Evolutionary conservation across 1,139 yeast genomes (phyloP).

Genomic region (Blastobotrys petasosporus): DNA sequence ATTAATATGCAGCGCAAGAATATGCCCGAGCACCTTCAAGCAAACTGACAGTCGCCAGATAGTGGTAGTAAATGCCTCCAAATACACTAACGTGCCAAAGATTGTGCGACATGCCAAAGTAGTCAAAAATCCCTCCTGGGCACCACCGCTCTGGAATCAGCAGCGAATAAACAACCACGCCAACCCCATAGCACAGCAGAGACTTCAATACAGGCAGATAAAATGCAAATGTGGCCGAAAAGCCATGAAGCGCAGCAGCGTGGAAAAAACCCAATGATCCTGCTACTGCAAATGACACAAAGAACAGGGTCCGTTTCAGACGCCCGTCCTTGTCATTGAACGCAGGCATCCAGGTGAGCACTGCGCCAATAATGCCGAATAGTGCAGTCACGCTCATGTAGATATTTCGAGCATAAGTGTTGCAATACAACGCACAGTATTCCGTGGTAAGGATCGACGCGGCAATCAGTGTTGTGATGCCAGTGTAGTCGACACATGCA

Average conservation of each 20-base stretch:
- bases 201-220: conserved; percentile 62
- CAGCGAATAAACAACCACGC: conserved; percentile 84
- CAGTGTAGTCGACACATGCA: conserved; percentile 94
- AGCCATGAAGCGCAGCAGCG: conserved; percentile 53
- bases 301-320: conserved; percentile 74
- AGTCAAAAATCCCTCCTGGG: conserved; percentile 46
- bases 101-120: conserved; percentile 91
- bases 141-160: conserved; percentile 82
- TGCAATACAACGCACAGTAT: conserved; percentile 66
- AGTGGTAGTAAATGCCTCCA: conserved; percentile 82
- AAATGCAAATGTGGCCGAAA: conserved; percentile 44
- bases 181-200: conserved; percentile 66
- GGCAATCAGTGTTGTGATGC: conserved; percentile 83
- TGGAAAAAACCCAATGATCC: conserved; percentile 65
- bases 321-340: conserved; percentile 86
- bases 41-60: conserved; percentile 68
- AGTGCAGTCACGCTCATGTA: conserved; percentile 57
- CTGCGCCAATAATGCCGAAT: conserved; percentile 67
- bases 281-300: conserved; percentile 68
- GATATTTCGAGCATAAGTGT: conserved; percentile 43
- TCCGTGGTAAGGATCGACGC: conserved; percentile 88
- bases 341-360: conserved; percentile 83
- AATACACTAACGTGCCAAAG: conserved; percentile 92
- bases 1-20: conserved; percentile 20
- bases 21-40: conserved; percentile 40